Evolutionary conservation across 768 basidiomycete species (phyloP).

Genomic region (Flagelloscypha sp.): DNA sequence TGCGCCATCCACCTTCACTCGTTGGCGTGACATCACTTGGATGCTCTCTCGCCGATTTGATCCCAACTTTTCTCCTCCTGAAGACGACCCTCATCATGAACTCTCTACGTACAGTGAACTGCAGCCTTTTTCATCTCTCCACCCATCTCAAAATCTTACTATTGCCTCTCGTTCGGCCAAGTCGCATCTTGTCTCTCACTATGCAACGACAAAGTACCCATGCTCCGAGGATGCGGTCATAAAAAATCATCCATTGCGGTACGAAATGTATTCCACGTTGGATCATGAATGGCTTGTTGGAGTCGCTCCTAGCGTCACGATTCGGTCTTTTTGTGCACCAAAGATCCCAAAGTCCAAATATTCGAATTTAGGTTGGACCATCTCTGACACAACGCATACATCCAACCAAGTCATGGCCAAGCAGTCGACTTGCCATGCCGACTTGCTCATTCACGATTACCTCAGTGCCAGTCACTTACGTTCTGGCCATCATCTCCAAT

Average conservation of each 20-base stretch:
- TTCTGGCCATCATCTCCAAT: too few relatives aligned
- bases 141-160: neutral
- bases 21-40: constrained; percentile 37
- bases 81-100: neutral
- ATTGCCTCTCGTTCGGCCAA: neutral
- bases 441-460: constrained; percentile 3
- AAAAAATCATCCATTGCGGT: too few relatives aligned
- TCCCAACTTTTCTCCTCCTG: neutral
- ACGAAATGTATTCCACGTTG: too few relatives aligned
- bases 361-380: neutral
- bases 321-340: too few relatives aligned
- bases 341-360: too few relatives aligned
- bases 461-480: too few relatives aligned
- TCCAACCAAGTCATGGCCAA: neutral
- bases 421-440: constrained; percentile 1
- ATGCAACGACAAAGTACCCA: too few relatives aligned
- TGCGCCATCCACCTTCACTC: constrained; percentile 28
- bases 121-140: too few relatives aligned
- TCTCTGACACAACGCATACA: constrained; percentile 2
- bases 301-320: too few relatives aligned
- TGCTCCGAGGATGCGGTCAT: neutral
- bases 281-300: too few relatives aligned
- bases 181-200: neutral
- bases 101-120: neutral
- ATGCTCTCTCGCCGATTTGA: too few relatives aligned